These are phyloP conservation scores for Pseudozyma pruni DNA, from an alignment of 1,284 basidiomycete species.

Conservation along the genomic window DNA sequence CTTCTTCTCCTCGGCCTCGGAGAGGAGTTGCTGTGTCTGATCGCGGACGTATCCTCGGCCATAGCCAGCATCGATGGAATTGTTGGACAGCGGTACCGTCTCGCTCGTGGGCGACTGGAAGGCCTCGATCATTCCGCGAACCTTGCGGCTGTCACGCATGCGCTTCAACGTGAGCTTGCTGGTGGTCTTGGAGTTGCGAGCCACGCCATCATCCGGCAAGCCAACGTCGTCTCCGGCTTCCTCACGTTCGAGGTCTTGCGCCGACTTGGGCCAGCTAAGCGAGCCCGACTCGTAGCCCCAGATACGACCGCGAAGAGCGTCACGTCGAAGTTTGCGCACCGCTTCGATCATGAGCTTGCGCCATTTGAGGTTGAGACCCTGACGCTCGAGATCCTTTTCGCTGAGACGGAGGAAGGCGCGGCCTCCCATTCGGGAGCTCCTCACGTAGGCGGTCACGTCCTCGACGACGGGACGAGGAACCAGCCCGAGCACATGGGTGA, in stretches of 20 bases:
- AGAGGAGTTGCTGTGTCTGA: conserved; percentile 47
- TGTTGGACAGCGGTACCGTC: conserved; percentile 12
- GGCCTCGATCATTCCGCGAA: conserved; percentile 54
- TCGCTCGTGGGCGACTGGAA: conserved; percentile 49
- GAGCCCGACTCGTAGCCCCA: conserved; percentile 53
- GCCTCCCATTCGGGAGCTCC: conserved; percentile 51
- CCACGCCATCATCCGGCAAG: conserved; percentile 9
- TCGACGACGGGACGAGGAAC: conserved; percentile 58
- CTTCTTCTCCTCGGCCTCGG: conserved; percentile 44
- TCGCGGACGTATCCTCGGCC: conserved; percentile 49
- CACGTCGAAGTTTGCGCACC: conserved; percentile 49
- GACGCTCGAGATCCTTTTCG: conserved; percentile 53
- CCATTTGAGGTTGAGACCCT: conserved; percentile 61
- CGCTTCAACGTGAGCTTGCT: conserved; percentile 57
- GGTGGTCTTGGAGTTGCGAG: conserved; percentile 27
- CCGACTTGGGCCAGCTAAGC: conserved; percentile 42
- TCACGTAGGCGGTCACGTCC: conserved; percentile 61
- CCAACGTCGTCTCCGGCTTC: conserved; percentile 23
- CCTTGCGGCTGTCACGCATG: conserved; percentile 55
- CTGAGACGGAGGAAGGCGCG: conserved; percentile 57
- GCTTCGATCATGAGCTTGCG: conserved; percentile 61
- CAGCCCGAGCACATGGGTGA: conserved; percentile 59
- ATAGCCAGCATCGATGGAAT: conserved; percentile 32
- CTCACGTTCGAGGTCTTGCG: conserved; percentile 27
- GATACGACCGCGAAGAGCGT: conserved; percentile 56